Conservation (phyloP, 352 stramenopile genomes). For the Globisporangium recalcitrans region DNA sequence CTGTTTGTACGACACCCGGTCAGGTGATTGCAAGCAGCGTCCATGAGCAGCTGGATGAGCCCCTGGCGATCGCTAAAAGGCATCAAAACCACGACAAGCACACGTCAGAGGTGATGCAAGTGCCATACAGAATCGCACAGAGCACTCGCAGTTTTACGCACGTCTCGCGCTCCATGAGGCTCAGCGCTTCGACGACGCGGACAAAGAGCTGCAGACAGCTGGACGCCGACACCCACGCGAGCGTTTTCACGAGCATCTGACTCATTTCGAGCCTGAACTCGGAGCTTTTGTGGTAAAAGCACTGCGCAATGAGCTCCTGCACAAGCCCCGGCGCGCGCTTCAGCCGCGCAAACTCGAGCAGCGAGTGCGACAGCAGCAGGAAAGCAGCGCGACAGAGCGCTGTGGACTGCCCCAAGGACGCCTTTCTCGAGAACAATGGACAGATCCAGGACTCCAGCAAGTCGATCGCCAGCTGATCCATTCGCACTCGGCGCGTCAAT, state of each 20-base stretch:
- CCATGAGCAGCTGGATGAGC: constrained; percentile 37
- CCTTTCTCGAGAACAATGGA: constrained; percentile 39
- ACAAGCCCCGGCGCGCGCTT: constrained; percentile 35
- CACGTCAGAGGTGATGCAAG: no score
- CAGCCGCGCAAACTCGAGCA: constrained; percentile 54
- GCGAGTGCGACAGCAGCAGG: constrained; percentile 59
- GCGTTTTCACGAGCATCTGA: constrained; percentile 49
- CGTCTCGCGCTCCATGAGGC: constrained; percentile 57
- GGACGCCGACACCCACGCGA: constrained; percentile 45
- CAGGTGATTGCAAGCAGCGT: constrained; percentile 35
- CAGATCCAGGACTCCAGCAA: constrained; percentile 54
- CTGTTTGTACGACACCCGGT: constrained; percentile 53
- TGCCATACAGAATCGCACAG: background rate
- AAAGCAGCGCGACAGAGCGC: constrained; percentile 54
- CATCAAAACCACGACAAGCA: background rate
- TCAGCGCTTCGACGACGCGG: constrained; percentile 51
- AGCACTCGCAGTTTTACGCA: constrained; percentile 17
- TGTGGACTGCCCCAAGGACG: constrained; percentile 45
- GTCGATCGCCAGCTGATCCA: constrained; percentile 47
- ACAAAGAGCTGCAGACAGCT: constrained; percentile 44
- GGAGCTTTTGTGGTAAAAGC: constrained; percentile 43
- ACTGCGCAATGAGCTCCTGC: constrained; percentile 58
- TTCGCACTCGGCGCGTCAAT: constrained; percentile 43
- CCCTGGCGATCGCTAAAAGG: constrained; percentile 37
- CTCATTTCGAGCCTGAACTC: constrained; percentile 53